Percentiles rank a stretch among this genome's conserved stretches.
Conservation (phyloP, 192 early-diverging fungal species). For the Linnemannia hyalina region DNA sequence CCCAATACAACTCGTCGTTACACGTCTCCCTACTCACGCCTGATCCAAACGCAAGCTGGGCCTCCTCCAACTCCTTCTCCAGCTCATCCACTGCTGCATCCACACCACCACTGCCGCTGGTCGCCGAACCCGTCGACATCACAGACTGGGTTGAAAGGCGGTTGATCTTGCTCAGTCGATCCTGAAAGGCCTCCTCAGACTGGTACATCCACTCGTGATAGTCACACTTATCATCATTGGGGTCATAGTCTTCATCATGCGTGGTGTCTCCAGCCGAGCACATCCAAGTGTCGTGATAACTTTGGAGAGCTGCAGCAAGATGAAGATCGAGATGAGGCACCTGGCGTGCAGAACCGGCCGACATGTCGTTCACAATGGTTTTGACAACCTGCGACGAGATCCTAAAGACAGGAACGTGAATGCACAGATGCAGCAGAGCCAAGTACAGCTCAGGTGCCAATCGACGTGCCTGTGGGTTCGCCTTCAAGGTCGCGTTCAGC, state of each 20-base stretch:
- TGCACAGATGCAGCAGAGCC: constrained; percentile 35
- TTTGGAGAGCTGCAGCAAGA: constrained; percentile 35
- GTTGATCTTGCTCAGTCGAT: not conserved
- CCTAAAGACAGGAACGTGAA: constrained; percentile 27
- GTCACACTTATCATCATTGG: not conserved
- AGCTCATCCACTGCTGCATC: not conserved
- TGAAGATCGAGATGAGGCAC: constrained; percentile 26
- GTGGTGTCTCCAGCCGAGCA: not conserved
- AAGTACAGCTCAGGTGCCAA: constrained; percentile 35
- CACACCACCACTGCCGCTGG: not conserved
- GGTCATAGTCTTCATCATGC: not conserved
- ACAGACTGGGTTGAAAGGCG: not conserved
- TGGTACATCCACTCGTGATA: constrained; percentile 43
- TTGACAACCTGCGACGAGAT: constrained; percentile 41
- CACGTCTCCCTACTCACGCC: constrained; percentile 6
- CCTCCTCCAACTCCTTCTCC: constrained; percentile 4
- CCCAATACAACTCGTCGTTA: constrained; percentile 46
- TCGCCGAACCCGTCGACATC: not conserved
- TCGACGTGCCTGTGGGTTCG: constrained; percentile 27
- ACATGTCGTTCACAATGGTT: constrained; percentile 43
- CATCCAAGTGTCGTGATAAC: constrained; percentile 44
- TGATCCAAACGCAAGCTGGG: not conserved
- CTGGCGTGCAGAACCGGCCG: constrained; percentile 1
- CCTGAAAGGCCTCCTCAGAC: constrained; percentile 13
- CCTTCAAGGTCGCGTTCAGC: constrained; percentile 35